Base-by-base conservation (phyloP, 768 basidiomycete genomes). In the Filobasidium floriforme region DNA sequence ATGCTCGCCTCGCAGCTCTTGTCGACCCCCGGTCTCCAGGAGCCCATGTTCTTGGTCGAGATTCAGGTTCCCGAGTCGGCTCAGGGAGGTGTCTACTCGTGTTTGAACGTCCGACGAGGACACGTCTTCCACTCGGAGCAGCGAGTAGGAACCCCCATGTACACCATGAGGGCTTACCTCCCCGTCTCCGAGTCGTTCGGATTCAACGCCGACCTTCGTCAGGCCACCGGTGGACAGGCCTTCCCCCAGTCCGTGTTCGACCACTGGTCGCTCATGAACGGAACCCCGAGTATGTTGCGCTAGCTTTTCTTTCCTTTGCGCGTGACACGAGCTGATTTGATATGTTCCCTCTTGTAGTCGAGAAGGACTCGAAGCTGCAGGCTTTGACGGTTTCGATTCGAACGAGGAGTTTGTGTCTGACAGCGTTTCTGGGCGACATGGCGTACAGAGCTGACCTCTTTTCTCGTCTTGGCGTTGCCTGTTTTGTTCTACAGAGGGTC, bases 51-150 rank as follows among this genome's bases (percentile, higher is more conserved):
- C 83, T 88, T 92, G 89, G 92, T 93, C 78, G 96, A 99, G 80
- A 93, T 98, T 72, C 94, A 97, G 81, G 93, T 92, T 81, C 96
- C 93, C 63, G 94, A 96, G 80, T 89, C 85, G 78, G 93, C 90
- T 67, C 94, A 97, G 72, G 94, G 93, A 80, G 93, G 94, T 83
- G 90, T 98, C 81, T 97, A 97, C 87, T 80, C 79, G 24, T 75
- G 73, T 71, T 68, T 80, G 68, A 98, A 96, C 86, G 91, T 89
- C 82, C 89, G 92, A 77, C 90, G 93, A 85, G 94, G 94, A 70
- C 92, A 96, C 79, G 94, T 99, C 69, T 94, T 93, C 85, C 89
- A 88, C 72, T 90, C 97, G 81, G 94, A 97, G 81, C 96, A 98
- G 82, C 84, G 93, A 75, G 83, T 87, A 3, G 94, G 96, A 82